These are phyloP conservation scores for Neonectria ditissima DNA, from an alignment of 2,329 filamentous ascomycete genomes.

Conservation along the genomic window DNA sequence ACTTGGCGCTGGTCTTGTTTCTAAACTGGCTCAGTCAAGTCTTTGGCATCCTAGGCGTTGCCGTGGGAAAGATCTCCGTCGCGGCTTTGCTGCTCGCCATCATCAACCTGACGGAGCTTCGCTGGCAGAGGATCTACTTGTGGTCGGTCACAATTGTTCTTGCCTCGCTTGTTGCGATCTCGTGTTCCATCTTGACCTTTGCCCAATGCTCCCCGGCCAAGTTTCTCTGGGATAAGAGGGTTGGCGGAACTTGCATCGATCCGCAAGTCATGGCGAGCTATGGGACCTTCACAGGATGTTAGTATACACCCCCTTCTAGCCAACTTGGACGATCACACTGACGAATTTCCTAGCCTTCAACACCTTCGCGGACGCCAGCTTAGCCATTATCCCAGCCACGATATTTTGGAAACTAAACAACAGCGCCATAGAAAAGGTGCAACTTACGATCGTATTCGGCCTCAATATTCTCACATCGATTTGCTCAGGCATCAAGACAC, in stretches of 20 bases:
- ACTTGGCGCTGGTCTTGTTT: not conserved
- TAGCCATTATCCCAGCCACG: slow-evolving; percentile 37
- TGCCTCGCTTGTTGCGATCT: slow-evolving; percentile 31
- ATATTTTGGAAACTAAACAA: slow-evolving; percentile 79
- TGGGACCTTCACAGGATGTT: not conserved
- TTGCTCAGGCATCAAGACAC: slow-evolving; percentile 42
- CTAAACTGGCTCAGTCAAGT: not conserved
- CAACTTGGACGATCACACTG: not conserved
- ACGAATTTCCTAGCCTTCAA: slow-evolving; percentile 30
- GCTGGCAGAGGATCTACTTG: slow-evolving; percentile 36
- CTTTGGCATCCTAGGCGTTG: not conserved
- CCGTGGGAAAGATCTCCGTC: not conserved
- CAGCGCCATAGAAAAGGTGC: slow-evolving; percentile 79
- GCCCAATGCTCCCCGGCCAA: slow-evolving; percentile 37
- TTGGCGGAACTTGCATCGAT: not conserved
- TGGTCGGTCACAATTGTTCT: slow-evolving; percentile 36
- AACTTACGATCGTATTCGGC: slow-evolving; percentile 61
- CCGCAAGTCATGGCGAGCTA: not conserved
- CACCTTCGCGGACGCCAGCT: slow-evolving; percentile 39
- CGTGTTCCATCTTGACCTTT: slow-evolving; percentile 37
- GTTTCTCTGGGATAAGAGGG: not conserved
- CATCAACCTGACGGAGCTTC: slow-evolving; percentile 32
- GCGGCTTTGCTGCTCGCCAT: slow-evolving; percentile 37
- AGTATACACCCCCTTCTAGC: not conserved
- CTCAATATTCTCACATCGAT: slow-evolving; percentile 41